A percentile compares a stretch with the other conserved stretches of the same genome.
phyloP scores from a whole-genome alignment of 2,329 filamentous ascomycete genomes.

The Dendryphion nanum region DNA sequence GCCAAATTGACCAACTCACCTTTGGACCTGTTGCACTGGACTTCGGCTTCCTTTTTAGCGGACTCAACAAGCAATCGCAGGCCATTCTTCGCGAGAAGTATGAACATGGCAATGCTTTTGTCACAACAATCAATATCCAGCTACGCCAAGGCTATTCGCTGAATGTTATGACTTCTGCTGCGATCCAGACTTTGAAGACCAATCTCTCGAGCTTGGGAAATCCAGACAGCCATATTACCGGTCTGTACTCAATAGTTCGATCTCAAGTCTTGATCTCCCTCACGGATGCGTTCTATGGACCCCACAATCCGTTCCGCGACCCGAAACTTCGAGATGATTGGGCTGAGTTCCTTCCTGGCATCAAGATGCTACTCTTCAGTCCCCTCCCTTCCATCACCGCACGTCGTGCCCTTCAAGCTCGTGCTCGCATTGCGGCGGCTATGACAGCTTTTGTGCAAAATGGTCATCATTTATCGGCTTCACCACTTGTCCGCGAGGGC shows the following conservation, averaged over 20 bases:
- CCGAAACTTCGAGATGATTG: slow-evolving; percentile 35
- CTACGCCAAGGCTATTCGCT: slow-evolving; percentile 33
- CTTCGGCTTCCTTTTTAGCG: slow-evolving; percentile 30
- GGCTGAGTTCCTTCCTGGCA: slow-evolving; percentile 27
- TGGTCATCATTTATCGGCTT: slow-evolving; percentile 40
- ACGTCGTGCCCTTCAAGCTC: slow-evolving; percentile 30
- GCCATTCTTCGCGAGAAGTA: slow-evolving; percentile 12
- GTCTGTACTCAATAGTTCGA: slow-evolving; percentile 21
- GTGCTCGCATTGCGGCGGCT: slow-evolving; percentile 32
- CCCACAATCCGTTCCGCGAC: slow-evolving; percentile 42
- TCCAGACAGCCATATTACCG: slow-evolving; percentile 7
- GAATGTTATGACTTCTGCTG: slow-evolving; percentile 36
- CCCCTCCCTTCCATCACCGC: slow-evolving; percentile 27
- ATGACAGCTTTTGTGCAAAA: slow-evolving; percentile 43
- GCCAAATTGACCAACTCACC: slow-evolving; percentile 35
- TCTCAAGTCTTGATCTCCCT: slow-evolving; percentile 37
- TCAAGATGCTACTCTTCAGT: slow-evolving; percentile 21
- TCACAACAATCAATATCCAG: slow-evolving; percentile 34
- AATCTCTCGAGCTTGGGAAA: slow-evolving; percentile 24
- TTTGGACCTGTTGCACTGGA: slow-evolving; percentile 40
- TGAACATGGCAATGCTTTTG: slow-evolving; percentile 39
- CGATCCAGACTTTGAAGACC: slow-evolving; percentile 17
- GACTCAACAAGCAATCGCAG: slow-evolving; percentile 18
- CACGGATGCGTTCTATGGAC: slow-evolving; percentile 44
- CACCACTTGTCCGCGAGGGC: slow-evolving; percentile 38